These are phyloP conservation scores for Candolleomyces eurysporus DNA, from an alignment of 768 basidiomycete species.

Conservation along the genomic window DNA sequence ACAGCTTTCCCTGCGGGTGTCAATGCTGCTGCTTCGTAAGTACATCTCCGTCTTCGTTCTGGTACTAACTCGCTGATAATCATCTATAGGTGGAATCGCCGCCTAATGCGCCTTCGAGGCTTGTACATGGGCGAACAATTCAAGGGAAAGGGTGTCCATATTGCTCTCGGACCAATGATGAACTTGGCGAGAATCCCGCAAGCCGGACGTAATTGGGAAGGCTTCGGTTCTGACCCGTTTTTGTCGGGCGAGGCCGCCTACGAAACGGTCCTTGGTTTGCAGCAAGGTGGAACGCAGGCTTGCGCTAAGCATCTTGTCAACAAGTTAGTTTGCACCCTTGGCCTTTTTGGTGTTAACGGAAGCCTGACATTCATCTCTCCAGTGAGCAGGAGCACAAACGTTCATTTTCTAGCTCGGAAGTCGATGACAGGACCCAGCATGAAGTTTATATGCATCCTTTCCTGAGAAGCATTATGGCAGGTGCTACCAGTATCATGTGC, in stretches of 20 bases:
- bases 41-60: conserved; percentile 4
- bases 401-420: conserved; percentile 55
- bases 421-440: conserved; percentile 79
- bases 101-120: conserved; percentile 74
- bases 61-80: conserved; percentile 1
- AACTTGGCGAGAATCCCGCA: conserved; percentile 78
- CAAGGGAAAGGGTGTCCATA: conserved; percentile 78
- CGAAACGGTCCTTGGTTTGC: conserved; percentile 83
- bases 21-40: conserved; percentile 78
- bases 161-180: conserved; percentile 82
- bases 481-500: conserved; percentile 74
- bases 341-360: too few species aligned
- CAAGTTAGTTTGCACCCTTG: conserved; percentile 47
- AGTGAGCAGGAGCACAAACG: conserved; percentile 72
- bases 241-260: conserved; percentile 74
- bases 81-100: conserved; percentile 62
- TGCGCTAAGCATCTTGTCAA: conserved; percentile 83
- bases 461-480: conserved; percentile 69
- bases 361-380: neutral
- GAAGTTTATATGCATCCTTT: conserved; percentile 74
- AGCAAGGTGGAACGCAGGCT: conserved; percentile 76
- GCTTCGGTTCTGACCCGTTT: conserved; percentile 91
- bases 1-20: conserved; percentile 85
- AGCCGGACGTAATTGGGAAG: conserved; percentile 93
- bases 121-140: conserved; percentile 81